Base-by-base conservation (phyloP, 345 rosid species). In the Physaria fendleri region DNA sequence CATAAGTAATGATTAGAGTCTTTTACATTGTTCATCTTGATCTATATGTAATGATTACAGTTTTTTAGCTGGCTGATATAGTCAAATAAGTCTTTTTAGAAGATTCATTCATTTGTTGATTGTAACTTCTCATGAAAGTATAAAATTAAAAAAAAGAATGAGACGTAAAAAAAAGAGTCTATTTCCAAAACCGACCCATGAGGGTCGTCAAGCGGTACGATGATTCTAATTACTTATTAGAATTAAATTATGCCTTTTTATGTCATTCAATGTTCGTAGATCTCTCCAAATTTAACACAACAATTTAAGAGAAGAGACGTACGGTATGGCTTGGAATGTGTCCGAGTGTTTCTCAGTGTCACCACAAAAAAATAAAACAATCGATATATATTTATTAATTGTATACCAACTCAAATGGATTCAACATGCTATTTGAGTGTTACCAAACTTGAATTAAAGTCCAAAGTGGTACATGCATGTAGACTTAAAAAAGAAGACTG, bases 221-320 rank as follows among this genome's bases (percentile, higher is more conserved):
- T 52, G 60, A 52, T 51, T 40, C 52, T 64, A 64, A 8, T 35
- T 62, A 62, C n/a, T n/a, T n/a, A n/a, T n/a, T n/a, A n/a, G n/a
- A 20, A 27, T 39, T 37, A 48, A 17, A 2, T 17, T 34, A 17
- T 35, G 34, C 10, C 23, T 25, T 17, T 16, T 25, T 30, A 62
- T 49, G 33, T 34, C n/a, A n/a, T 6, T 45, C 13, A 35, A 15
- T 44, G 27, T 13, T 47, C 18, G 44, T 60, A 46, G 57, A 17
- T 17, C 29, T 7, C 21, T 10, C n/a, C n/a, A 9, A n/a, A 20
- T 39, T 9, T 62, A 28, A 51, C 33, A 40, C 52, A 52, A 38
- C 54, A 46, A 49, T 34, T 32, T 17, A 5, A 41, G 41, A 41
- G 33, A 41, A 30, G 59, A 32, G 20, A 34, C 43, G 52, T 52